Base-by-base conservation (phyloP, 805 yeast species). In the Kodamaea kaohsiungensis region DNA sequence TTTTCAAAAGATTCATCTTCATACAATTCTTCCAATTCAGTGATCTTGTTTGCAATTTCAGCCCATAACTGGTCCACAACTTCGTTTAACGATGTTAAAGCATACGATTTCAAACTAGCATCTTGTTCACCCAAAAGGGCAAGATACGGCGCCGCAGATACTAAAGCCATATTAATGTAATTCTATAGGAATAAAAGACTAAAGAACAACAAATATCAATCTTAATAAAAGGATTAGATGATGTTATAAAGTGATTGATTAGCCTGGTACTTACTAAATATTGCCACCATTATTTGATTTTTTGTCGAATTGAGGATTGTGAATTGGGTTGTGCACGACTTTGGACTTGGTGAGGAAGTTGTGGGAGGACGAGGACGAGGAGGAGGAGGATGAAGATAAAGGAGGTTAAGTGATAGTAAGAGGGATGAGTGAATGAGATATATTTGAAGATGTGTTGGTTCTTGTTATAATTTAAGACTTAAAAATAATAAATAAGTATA, bases 1-100 rank as follows among this genome's bases (percentile, higher is more conserved):
- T 88, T 85, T 52, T 85, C 84, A 71, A 93, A 95, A 19, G 79
- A 70, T 55, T 82, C 80, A 68, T 93, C 96, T 72, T 95, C 98
- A 65, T 87, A 91, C 52, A 95, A 77, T 59, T 91, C 96, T 74
- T 95, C 99, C 64, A 95, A 88, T 53, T 89, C 91, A 27, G 89
- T 78, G 57, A 95, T 83, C 65, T 82, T 86, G 73, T 95, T 95
- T 54, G 99, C 96, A 54, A 95, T 89, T 76, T 95, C 98, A 2
- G 99, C 91, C 99, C 99, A 95, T 55, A 91, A 80, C 70, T 90
- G 92, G 73, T 91, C 96, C 50, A 91, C 97, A 49, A 88, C 82
- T 25, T 76, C 81, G 67, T 91, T 89, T 60, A 95, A 82, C 16
- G 96, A 86, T 53, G 86, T 77, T 65, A 95, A 80, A 16, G 98